Evolutionary conservation across 2,329 filamentous ascomycete species (phyloP).

Genomic region (Clonostachys chloroleuca): DNA sequence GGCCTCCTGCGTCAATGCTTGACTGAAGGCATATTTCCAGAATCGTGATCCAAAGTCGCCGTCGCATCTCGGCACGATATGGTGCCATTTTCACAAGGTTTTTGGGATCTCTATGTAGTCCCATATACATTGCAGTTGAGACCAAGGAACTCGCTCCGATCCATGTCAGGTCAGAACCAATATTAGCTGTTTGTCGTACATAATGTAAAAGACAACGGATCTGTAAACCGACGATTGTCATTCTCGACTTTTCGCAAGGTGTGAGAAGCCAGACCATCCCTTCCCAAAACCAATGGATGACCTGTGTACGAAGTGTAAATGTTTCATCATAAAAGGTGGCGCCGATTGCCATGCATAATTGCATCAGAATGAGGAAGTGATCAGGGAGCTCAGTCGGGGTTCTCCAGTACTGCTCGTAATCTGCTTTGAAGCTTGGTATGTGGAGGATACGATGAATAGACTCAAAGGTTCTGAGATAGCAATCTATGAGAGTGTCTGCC

Average conservation of each 20-base stretch:
- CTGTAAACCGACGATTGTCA: slow-evolving; percentile 46
- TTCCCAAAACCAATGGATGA: slow-evolving; percentile 53
- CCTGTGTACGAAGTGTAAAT: slow-evolving; percentile 42
- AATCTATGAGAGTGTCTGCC: slow-evolving; percentile 39
- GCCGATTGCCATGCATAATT: slow-evolving; percentile 55
- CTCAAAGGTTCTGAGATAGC: slow-evolving; percentile 44
- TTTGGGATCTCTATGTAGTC: slow-evolving; percentile 42
- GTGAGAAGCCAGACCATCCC: slow-evolving; percentile 49
- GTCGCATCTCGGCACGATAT: slow-evolving; percentile 38
- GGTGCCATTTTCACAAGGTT: slow-evolving; percentile 26
- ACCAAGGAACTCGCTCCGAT: slow-evolving; percentile 37
- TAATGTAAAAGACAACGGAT: slow-evolving; percentile 35
- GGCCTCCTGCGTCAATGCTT: slow-evolving; percentile 37
- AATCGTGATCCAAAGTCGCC: slow-evolving; percentile 49
- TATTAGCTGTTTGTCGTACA: slow-evolving; percentile 25
- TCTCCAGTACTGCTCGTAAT: slow-evolving; percentile 47
- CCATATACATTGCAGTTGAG: slow-evolving; percentile 42
- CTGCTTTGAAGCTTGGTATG: slow-evolving; percentile 39
- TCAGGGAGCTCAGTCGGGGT: slow-evolving; percentile 15
- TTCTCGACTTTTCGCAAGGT: slow-evolving; percentile 45
- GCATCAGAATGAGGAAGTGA: slow-evolving; percentile 49
- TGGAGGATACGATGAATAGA: slow-evolving; percentile 44
- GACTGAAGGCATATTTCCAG: slow-evolving; percentile 40
- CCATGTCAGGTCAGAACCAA: slow-evolving; percentile 42
- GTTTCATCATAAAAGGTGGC: slow-evolving; percentile 41